Conservation (phyloP, 2,329 filamentous ascomycete species). For the Calonectria leucothoes region DNA sequence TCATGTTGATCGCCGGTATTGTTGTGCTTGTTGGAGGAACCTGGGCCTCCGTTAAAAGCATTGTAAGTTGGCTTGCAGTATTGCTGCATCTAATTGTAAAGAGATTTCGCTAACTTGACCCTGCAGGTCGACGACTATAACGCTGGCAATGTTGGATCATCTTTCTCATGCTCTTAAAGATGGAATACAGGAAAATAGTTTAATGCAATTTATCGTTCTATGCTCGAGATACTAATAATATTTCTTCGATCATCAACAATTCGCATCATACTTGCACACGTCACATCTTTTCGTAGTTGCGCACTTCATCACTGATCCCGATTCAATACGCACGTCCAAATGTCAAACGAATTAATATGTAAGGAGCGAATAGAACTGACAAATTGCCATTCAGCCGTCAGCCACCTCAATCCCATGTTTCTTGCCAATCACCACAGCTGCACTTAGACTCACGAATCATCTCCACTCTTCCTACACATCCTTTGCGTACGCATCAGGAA, state of each 20-base stretch:
- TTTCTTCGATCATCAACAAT: not conserved
- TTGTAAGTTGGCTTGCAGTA: constrained; percentile 12
- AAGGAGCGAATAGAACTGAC: not conserved
- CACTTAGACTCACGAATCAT: not conserved
- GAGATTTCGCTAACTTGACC: not conserved
- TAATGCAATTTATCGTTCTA: not conserved
- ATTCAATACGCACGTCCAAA: not conserved
- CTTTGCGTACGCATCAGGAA: not conserved
- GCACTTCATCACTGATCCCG: not conserved
- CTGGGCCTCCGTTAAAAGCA: constrained; percentile 23
- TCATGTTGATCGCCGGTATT: constrained; percentile 19
- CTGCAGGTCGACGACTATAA: constrained; percentile 23
- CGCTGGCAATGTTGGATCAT: not conserved
- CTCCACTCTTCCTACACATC: not conserved
- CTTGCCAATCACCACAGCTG: not conserved
- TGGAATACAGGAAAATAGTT: not conserved
- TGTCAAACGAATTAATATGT: not conserved
- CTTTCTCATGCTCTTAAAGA: constrained; percentile 14
- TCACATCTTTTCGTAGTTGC: too few species aligned
- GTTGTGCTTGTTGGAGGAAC: constrained; percentile 24
- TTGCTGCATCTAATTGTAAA: not conserved
- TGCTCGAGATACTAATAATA: not conserved
- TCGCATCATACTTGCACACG: not conserved
- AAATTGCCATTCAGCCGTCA: not conserved
- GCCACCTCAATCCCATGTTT: not conserved